A percentile compares a stretch with the other conserved stretches of the same genome.
Conservation (phyloP, 306 rosid genomes). For the Ammopiptanthus mongolicus region DNA sequence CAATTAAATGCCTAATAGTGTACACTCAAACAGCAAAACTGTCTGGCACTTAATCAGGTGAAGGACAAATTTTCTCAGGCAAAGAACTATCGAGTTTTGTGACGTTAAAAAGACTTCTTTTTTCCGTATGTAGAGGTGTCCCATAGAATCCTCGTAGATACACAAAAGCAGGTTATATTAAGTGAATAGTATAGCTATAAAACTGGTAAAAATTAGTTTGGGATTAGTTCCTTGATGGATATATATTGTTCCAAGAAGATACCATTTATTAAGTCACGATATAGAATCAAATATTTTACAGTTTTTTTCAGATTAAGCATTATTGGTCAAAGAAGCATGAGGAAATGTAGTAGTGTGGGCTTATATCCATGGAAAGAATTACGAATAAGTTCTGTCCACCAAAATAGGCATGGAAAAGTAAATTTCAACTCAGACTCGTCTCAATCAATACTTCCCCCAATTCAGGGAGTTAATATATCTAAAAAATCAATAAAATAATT, state of each 20-base stretch:
- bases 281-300: background rate
- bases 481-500: too few species aligned
- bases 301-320: background rate
- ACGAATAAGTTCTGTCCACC: background rate
- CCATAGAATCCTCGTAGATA: background rate
- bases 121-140: background rate
- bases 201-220: slow-evolving; percentile 3
- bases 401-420: background rate
- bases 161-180: background rate
- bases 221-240: background rate
- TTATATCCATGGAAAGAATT: background rate
- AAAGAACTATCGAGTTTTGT: background rate
- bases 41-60: background rate
- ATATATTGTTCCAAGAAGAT: background rate
- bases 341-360: background rate
- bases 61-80: background rate
- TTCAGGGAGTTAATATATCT: too few species aligned
- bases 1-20: background rate
- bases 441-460: too few species aligned
- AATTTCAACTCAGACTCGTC: too few species aligned
- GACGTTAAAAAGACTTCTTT: background rate
- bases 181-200: background rate
- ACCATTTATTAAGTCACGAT: background rate
- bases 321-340: background rate
- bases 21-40: slow-evolving; percentile 12